Percentiles rank a stretch among this genome's conserved stretches.
These are phyloP conservation scores for Eucalyptus albens DNA, from an alignment of 345 rosid species.

Conservation along the genomic window DNA sequence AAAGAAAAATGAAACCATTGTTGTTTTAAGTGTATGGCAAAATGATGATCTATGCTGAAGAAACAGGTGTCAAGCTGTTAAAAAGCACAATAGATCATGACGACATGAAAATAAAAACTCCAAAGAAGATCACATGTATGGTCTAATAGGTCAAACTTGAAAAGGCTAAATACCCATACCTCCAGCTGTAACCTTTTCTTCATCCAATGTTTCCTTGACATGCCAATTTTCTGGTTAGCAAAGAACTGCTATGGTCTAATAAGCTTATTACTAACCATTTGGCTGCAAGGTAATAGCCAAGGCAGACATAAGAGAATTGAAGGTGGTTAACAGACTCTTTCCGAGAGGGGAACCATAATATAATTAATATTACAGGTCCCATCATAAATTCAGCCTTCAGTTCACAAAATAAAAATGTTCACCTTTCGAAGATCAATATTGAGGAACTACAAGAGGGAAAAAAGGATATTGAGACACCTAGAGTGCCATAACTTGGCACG, in stretches of 20 bases:
- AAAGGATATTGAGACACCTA: not conserved
- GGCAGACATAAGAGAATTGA: not conserved
- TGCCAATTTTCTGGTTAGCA: not conserved
- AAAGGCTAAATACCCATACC: not conserved
- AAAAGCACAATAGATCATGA: not conserved
- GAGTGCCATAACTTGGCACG: no score
- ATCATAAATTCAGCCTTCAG: not conserved
- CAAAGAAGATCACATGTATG: not conserved
- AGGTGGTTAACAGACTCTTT: not conserved
- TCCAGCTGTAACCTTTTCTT: not conserved
- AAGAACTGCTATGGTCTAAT: not conserved
- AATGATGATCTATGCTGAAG: not conserved
- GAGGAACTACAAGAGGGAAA: not conserved
- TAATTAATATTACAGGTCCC: not conserved
- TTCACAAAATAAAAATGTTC: not conserved
- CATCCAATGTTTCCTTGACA: not conserved
- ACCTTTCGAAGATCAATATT: not conserved
- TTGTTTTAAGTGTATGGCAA: not conserved
- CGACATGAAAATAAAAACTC: not conserved
- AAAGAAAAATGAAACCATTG: not conserved
- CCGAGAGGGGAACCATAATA: not conserved
- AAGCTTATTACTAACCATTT: not conserved
- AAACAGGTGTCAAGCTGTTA: not conserved
- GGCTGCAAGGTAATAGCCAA: not conserved
- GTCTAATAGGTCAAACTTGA: not conserved